Base-by-base conservation (phyloP, 176 grass and related monocot species). In the Eremochloa ophiuroides region DNA sequence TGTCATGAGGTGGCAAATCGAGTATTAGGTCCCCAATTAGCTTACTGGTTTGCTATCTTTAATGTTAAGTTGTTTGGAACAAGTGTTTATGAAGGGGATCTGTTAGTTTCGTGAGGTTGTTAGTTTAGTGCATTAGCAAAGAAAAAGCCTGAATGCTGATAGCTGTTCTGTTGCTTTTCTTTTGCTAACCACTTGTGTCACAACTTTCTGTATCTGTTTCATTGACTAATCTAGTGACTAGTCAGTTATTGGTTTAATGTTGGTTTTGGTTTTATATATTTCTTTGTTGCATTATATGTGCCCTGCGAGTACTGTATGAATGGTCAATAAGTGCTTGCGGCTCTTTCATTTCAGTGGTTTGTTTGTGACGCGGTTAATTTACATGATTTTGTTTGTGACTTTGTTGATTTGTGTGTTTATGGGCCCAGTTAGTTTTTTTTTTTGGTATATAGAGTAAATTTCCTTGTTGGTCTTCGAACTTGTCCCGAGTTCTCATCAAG, bases 121-220 rank as follows among this genome's bases (percentile, higher is more conserved):
- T 79, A 73, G 38, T 76, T 76, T 82, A 67, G 79, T 86, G 83
- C 64, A 78, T 86, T 90, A 86, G 88, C 83, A 82, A 78, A 79
- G 88, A 74, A 74, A 82, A 74, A 83, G 79, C 83, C 8, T n/a
- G 47, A 82, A 83, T 86, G 79, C 79, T 42, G 15, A 44, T 31
- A 68, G 73, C 73, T 73, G 60, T 67, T 78, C 66, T 66, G 60
- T 50, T 86, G 83, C 83, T 86, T 83, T 86, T 83, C 74, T 86
- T 86, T 83, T 86, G 83, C 83, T 90, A 90, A 86, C 67, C 79
- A 73, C 83, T 48, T 39, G 66, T 89, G 60, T 68, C 63, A 50
- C 58, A 83, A 79, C 74, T 51, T 79, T 28, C 1, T 71, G 50
- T 55, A 71, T 25, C 14, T 71, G 68, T 73, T 78, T 86, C 30